These are phyloP conservation scores for Aureobasidium melanogenum DNA, from an alignment of 2,329 filamentous ascomycete species.

Conservation along the genomic window DNA sequence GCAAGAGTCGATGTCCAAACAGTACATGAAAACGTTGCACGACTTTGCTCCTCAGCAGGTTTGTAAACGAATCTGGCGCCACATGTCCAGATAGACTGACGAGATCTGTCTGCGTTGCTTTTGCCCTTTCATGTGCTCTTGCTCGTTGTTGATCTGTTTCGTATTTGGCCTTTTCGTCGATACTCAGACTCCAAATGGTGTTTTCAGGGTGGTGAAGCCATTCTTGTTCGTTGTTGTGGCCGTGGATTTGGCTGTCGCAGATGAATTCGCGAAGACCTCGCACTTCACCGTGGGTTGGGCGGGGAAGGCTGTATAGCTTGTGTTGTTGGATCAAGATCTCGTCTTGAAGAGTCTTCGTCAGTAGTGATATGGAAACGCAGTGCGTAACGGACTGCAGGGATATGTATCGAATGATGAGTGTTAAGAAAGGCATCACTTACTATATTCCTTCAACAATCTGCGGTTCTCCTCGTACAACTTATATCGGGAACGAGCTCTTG, in stretches of 20 bases:
- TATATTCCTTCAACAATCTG: constrained; percentile 14
- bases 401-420: neutral
- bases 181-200: constrained; percentile 17
- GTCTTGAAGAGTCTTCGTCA: neutral
- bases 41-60: neutral
- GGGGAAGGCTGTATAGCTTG: neutral
- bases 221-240: constrained; percentile 3
- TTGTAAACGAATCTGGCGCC: neutral
- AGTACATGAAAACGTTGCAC: neutral
- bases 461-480: constrained; percentile 9
- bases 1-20: neutral
- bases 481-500: neutral
- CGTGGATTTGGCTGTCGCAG: neutral
- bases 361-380: neutral
- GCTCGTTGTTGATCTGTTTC: constrained; percentile 5
- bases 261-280: constrained; percentile 8
- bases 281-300: neutral
- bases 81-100: constrained; percentile 3
- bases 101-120: constrained; percentile 3
- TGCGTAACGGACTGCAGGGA: neutral
- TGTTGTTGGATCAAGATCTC: constrained; percentile 3
- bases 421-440: constrained; percentile 1
- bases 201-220: constrained; percentile 19
- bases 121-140: constrained; percentile 6
- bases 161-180: constrained; percentile 8